Evolutionary conservation across 768 basidiomycete genomes (phyloP), one percentile per base, ranked within the genome.

Genomic region (Sporobolomyces pararoseus): DNA sequence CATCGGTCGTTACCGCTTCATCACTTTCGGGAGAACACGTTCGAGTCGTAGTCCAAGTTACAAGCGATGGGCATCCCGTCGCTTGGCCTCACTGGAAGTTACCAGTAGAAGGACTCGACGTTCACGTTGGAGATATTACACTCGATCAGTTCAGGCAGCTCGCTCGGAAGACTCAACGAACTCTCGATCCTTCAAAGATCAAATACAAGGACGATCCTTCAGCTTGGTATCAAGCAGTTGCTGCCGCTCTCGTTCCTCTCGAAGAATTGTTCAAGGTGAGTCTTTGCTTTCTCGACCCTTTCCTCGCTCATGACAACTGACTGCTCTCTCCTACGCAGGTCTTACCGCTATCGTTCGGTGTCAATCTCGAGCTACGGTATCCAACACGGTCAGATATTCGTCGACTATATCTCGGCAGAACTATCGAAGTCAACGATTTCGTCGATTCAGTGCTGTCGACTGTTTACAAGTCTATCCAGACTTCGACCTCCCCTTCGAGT

Each of bases 21-120:
- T 98, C 96, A 6, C 83, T 98, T 21, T 85, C 86, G 34, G 95
- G 94, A n/a, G 87, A 85, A 75, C 95, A 93, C 81, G 82, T 95
- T 42, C 88, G 90, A 75, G 81, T 89, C 55, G 85, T 89, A 39
- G 86, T 98, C 13, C 96, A 99, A 80, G 89, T 97, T 65, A 97
- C 96, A 10, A 85, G 87, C 66, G 96, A 99, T 79, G 80, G 88
- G 34, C 86, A 92, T n/a, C 90, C 96, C 0, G 92, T 99, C 49
- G 83, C 90, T 0, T 96, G 83, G 77, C 81, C 86, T 25, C 84
- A 86, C n/a, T 89, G 87, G 86, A 78, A 82, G 32, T 81, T 99
- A 27, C 91, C 93, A 0, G 84, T 87, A 59, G 80, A 84, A 9
- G 84, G 84, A 23, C 85, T 90, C 73, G 87, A 91, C 73, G 81